phyloP scores from a whole-genome alignment of 176 grass and related monocot species.

The Sorghum bicolor region DNA sequence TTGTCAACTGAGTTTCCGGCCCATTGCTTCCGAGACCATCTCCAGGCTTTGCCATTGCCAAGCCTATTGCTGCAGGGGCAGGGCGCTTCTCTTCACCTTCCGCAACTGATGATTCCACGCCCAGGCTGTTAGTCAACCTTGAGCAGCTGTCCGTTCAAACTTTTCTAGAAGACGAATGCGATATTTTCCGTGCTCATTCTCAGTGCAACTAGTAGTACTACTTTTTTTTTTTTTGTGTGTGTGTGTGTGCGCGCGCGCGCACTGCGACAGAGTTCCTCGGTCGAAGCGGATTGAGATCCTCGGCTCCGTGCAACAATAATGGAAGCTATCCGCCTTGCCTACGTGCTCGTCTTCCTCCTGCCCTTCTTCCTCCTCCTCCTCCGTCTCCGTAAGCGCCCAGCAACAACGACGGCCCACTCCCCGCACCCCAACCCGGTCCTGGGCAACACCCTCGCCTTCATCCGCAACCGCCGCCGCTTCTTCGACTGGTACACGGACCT shows the following conservation, averaged over 20 bases:
- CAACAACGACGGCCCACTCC: slow-evolving; percentile 20
- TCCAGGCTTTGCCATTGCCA: too few species aligned
- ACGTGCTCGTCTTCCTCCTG: slow-evolving; percentile 29
- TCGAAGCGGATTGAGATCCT: neutral
- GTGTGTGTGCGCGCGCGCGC: too few species aligned
- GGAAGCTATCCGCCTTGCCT: slow-evolving; percentile 2
- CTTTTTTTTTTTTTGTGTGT: too few species aligned
- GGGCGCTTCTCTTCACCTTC: neutral
- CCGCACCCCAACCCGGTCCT: slow-evolving; percentile 45
- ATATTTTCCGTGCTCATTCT: too few species aligned
- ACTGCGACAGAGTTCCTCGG: neutral
- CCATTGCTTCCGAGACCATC: too few species aligned
- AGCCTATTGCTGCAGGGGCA: neutral
- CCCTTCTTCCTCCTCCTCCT: neutral
- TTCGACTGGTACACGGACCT: slow-evolving; percentile 71
- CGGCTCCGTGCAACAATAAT: neutral
- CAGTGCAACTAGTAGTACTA: too few species aligned
- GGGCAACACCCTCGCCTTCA: slow-evolving; percentile 63
- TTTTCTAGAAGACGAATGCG: neutral
- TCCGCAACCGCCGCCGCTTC: slow-evolving; percentile 58
- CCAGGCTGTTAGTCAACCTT: neutral
- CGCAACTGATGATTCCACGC: neutral
- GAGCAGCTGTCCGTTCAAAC: neutral
- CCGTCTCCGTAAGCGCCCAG: neutral
- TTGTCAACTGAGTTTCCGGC: too few species aligned